Evolutionary conservation across 2,329 filamentous ascomycete genomes (phyloP), one percentile per base, ranked within the genome.

Genomic region (Sporothrix protearum): DNA sequence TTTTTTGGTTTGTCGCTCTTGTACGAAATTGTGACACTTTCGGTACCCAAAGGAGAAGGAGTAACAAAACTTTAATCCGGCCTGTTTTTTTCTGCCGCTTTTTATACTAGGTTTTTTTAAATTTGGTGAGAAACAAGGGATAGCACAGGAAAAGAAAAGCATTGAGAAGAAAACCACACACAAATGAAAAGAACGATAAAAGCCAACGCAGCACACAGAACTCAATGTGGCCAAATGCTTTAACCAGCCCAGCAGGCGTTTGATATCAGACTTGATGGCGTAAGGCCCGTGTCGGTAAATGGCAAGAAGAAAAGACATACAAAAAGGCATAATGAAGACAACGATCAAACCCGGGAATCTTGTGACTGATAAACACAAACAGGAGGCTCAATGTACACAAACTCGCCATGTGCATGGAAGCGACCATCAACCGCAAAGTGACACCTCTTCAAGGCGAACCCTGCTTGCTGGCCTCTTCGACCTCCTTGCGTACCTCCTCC

Each of bases 401-500:
- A 53, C 49, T 53, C 49, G 49, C n/a, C n/a, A 25, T 53, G 8
- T 53, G 53, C 53, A 12, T 9, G 9, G 7, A 8, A 14, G 12
- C 36, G 22, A 25, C 59, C 36, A 28, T 14, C n/a, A 2, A 14
- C 22, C n/a, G 2, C 5, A 22, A 16, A 45, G 9, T 12, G 45
- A 19, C 49, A 28, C 42, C 42, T 33, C 71, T 72, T 70, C 72
- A 75, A 7, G 69, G 36, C 36, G 70, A 57, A 55, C 80, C 82
- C 74, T 87, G 85, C 78, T 85, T 84, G 77, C 84, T 81, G 25
- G 84, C 83, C 75, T 86, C 84, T 76, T 90, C 83, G 80, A 88
- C 84, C 82, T 92, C 80, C 80, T 91, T 89, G 76, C 91, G 85
- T 42, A 87, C 88, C 78, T 94, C 90, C 79, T 97, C 91, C 77